Evolutionary conservation across 2,329 filamentous ascomycete species (phyloP), one percentile per base, ranked within the genome.

Genomic region (Fusarium sarcochroum): DNA sequence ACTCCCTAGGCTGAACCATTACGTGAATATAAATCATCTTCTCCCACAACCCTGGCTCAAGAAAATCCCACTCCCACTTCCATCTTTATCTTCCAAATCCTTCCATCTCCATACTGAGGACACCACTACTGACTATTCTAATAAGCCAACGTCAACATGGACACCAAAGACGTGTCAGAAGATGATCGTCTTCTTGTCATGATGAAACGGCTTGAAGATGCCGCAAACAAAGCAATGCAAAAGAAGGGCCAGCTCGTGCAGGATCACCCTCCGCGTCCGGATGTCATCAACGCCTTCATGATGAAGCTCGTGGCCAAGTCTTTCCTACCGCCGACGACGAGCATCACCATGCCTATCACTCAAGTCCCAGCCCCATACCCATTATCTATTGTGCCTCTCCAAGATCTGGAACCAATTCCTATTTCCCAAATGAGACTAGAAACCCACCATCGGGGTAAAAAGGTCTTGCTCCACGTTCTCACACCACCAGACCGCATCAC

Each of bases 381-480:
- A 4, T 69, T 69, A 1, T 71, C 47, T 18, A 21, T 42, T 2
- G 3, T n/a, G 3, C 2, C 50, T 0, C 37, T 52, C 2, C 8
- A 46, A 5, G 48, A 62, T 1, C 54, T 71, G 3, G 23, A 58
- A 5, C 40, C 27, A 0, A 58, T 71, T 2, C 5, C 30, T 4
- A 63, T 69, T 3, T 42, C 53, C 2, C 18, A 57, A 1, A 58
- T 71, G 56, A 66, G 49, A 27, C 54, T 71, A 0, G 56, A 69
- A 32, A 69, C 50, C 7, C 68, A 69, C 10, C 61, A 71, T 21
- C 64, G 71, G 1, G 74, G 75, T 0, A 58, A 21, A 3, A 70
- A 53, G 20, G 32, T 65, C 2, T 7, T 72, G 2, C 21, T 78
- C 18, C 70, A 64, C 2, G 65, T 71, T 2, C 20, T 70, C 7